Evolutionary conservation across 2,329 filamentous ascomycete species (phyloP).

Genomic region (Pseudocercospora ulei): DNA sequence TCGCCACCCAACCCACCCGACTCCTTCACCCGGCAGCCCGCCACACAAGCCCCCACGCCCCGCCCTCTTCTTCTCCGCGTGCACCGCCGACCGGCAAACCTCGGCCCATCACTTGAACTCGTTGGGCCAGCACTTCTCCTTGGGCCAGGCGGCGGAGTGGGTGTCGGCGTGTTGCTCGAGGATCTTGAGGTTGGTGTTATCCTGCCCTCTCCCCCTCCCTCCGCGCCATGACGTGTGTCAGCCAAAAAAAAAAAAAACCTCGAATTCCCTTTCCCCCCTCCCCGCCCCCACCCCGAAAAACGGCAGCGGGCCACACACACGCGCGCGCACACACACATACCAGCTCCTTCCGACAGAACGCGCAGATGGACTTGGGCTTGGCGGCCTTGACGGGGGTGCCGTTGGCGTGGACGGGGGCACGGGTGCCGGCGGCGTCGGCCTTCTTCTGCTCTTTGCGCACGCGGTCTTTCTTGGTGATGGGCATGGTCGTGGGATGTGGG

Average conservation of each 20-base stretch:
- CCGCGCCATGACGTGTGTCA: too few species aligned
- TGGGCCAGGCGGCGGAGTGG: slow-evolving; percentile 47
- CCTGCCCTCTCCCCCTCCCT: too few species aligned
- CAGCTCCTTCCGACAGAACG: slow-evolving; percentile 29
- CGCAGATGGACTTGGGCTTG: slow-evolving; percentile 43
- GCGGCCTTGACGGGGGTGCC: slow-evolving; percentile 48
- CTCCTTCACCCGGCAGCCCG: too few species aligned
- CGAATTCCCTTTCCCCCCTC: too few species aligned
- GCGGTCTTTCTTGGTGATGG: slow-evolving; percentile 46
- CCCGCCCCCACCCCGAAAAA: too few species aligned
- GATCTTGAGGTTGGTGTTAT: slow-evolving; percentile 46
- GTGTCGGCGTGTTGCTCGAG: slow-evolving; percentile 47
- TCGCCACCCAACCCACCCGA: too few species aligned
- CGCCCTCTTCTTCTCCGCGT: too few species aligned
- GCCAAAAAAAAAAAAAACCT: too few species aligned
- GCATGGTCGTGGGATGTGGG: slow-evolving; percentile 32
- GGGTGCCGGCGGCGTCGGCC: slow-evolving; percentile 47
- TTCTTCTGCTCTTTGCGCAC: slow-evolving; percentile 49
- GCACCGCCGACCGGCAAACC: too few species aligned
- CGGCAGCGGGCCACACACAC: too few species aligned
- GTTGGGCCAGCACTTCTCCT: slow-evolving; percentile 52
- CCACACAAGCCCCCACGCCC: too few species aligned
- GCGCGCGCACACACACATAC: slow-evolving; percentile 16
- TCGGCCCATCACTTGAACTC: slow-evolving; percentile 22
- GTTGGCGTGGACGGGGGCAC: slow-evolving; percentile 47